Evolutionary conservation across 1,139 yeast species (phyloP).

Genomic region (Saccharomyces hybrid): DNA sequence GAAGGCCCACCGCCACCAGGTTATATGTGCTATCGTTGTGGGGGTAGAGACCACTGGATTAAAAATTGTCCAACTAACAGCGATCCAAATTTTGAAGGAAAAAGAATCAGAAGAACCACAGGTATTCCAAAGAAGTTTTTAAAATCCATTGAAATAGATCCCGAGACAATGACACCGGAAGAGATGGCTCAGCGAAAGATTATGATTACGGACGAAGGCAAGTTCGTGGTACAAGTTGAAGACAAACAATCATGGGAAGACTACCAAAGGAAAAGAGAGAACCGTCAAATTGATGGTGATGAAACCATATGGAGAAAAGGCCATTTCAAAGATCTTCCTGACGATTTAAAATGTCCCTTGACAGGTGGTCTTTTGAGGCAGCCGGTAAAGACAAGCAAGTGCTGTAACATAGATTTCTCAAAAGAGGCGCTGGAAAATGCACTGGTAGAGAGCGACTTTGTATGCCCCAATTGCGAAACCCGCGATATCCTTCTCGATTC

Average conservation of each 20-base stretch:
- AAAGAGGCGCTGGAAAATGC: conserved; percentile 61
- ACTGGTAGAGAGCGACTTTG: conserved; percentile 76
- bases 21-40: conserved; percentile 92
- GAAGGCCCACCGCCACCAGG: conserved; percentile 80
- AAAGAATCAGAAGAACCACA: conserved; percentile 82
- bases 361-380: conserved; percentile 53
- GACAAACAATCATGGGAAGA: conserved; percentile 89
- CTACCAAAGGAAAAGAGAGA: conserved; percentile 63
- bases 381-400: conserved; percentile 76
- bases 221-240: conserved; percentile 90
- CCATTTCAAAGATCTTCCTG: conserved; percentile 33
- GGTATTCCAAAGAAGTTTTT: conserved; percentile 95
- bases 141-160: conserved; percentile 61
- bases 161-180: conserved; percentile 48
- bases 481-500: conserved; percentile 73
- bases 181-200: conserved; percentile 67
- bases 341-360: conserved; percentile 49
- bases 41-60: conserved; percentile 95
- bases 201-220: conserved; percentile 90
- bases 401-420: conserved; percentile 60
- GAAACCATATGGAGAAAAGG: conserved; percentile 32
- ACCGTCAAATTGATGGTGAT: conserved; percentile 44
- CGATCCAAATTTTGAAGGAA: conserved; percentile 92
- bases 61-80: conserved; percentile 90
- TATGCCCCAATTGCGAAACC: conserved; percentile 78